Evolutionary conservation across 2,329 filamentous ascomycete species (phyloP), one percentile per base, ranked within the genome.

Genomic region (Penicillium sp.): DNA sequence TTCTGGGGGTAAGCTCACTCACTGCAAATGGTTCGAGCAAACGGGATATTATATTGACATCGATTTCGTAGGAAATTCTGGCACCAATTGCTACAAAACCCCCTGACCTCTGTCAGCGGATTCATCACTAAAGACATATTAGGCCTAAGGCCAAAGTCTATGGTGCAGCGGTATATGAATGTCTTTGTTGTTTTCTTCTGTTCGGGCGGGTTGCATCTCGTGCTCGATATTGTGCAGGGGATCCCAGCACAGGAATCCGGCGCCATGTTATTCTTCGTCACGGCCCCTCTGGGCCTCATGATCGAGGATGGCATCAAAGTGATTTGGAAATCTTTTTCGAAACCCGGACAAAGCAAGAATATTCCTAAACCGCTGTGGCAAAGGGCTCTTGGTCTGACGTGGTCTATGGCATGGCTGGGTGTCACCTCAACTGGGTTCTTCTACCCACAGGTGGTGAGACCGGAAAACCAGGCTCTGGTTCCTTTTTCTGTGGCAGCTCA

Each of bases 221-320:
- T 60, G 1, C 31, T 47, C 9, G 60, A 69, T 34, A 39, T 58
- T 24, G 39, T 54, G 5, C 39, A 55, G 16, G 60, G 65, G 7
- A 52, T 69, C 5, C 50, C 62, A 1, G 42, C 49, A 4, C 46
- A 55, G 26, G 46, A 57, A 8, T 66, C 62, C 4, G 63, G 67
- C 2, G 55, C 65, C 3, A 22, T 67, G 44, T 29, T 55, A 5
- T 72, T 69, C 45, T 72, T 71, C 42, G 34, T 35, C 29, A 55
- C 58, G 2, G 62, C 64, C 22, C 55, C 61, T 10, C 14, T 66
- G 1, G 70, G 65, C 0, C 61, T 70, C n/a, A 64, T 70, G 55
- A 53, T 71, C 14, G 70, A 72, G 50, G 68, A 72, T 54, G 24
- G 18, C 1, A 35, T 67, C n/a, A 64, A 67, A 38, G 46, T 24